phyloP scores from a whole-genome alignment of 2,329 filamentous ascomycete genomes.

The Ophiostoma quercus region DNA sequence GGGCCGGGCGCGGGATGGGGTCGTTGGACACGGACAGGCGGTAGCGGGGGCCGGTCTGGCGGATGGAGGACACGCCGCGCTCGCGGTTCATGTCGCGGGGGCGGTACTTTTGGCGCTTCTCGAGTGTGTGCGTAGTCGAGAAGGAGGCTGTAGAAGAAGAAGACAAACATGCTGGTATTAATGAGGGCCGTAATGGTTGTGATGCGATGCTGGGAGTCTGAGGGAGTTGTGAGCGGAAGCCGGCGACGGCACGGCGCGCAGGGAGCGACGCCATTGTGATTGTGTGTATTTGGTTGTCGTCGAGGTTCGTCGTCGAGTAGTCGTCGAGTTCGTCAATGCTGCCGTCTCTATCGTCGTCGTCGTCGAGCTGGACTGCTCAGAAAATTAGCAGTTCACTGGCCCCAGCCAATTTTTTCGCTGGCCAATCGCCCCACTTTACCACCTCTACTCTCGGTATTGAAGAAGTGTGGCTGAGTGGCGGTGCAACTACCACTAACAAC shows the following conservation, averaged over 20 bases:
- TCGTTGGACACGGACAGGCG: constrained; percentile 68
- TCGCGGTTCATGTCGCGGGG: constrained; percentile 70
- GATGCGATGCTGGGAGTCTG: constrained; percentile 8
- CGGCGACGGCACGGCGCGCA: constrained; percentile 11
- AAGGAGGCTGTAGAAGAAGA: constrained; percentile 36
- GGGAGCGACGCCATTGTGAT: constrained; percentile 14
- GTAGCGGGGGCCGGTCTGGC: constrained; percentile 68
- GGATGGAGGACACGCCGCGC: constrained; percentile 76
- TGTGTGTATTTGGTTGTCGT: neutral
- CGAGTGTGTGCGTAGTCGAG: constrained; percentile 51
- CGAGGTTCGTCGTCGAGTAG: neutral
- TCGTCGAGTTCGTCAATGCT: constrained; percentile 3
- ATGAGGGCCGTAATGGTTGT: constrained; percentile 1
- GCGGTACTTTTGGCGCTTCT: constrained; percentile 42
- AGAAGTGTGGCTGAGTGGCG: constrained; percentile 19
- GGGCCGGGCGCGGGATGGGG: constrained; percentile 65
- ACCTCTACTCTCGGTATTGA: too few relatives aligned
- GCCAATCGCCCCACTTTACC: neutral
- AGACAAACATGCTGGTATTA: constrained; percentile 1
- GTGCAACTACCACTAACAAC: constrained; percentile 17
- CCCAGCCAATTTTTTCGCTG: constrained; percentile 21
- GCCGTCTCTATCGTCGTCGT: neutral
- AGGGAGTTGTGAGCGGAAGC: constrained; percentile 1
- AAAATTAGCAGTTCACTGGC: constrained; percentile 5
- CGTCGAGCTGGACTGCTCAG: neutral